Percentiles rank a stretch among this genome's conserved stretches.
Evolutionary conservation across 2,329 filamentous ascomycete genomes (phyloP).

Genomic region (Trichoderma polysporum): DNA sequence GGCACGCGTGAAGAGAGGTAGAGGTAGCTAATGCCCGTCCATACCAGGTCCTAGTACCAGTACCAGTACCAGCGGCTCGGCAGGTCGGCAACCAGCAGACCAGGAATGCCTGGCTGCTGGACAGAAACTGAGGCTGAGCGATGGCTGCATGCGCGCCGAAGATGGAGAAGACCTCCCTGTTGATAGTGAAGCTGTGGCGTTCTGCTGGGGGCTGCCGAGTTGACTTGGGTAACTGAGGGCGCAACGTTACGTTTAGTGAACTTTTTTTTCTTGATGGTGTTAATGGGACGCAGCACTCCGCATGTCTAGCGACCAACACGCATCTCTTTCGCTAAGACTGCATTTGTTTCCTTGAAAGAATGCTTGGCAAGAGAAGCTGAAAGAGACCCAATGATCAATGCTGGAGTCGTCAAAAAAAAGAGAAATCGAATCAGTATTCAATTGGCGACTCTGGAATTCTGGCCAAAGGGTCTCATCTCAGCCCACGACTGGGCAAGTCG

Average conservation of each 20-base stretch:
- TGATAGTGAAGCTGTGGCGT: conserved; percentile 14
- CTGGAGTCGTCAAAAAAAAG: not conserved
- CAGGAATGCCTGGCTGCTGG: not conserved
- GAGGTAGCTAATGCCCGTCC: conserved; percentile 6
- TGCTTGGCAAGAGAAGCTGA: conserved; percentile 8
- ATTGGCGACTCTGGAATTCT: not conserved
- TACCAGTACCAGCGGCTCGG: conserved; percentile 1
- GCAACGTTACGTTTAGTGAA: conserved; percentile 15
- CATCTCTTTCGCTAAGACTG: not conserved
- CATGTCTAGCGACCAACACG: conserved; percentile 5
- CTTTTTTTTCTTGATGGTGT: conserved; percentile 7
- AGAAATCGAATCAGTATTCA: not conserved
- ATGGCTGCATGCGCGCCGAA: not conserved
- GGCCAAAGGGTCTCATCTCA: not conserved
- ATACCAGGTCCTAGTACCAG: not conserved
- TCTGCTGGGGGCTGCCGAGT: conserved; percentile 7
- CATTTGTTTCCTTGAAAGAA: not conserved
- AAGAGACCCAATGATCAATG: not conserved
- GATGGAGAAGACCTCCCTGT: not conserved
- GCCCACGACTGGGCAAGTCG: not conserved
- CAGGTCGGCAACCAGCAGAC: conserved; percentile 14
- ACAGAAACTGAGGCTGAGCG: conserved; percentile 9
- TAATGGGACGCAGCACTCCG: not conserved
- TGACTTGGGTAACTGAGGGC: conserved; percentile 3
- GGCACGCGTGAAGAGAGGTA: not conserved